phyloP scores from a whole-genome alignment of 1,284 basidiomycete genomes.

The Cutaneotrichosporon sp. region DNA sequence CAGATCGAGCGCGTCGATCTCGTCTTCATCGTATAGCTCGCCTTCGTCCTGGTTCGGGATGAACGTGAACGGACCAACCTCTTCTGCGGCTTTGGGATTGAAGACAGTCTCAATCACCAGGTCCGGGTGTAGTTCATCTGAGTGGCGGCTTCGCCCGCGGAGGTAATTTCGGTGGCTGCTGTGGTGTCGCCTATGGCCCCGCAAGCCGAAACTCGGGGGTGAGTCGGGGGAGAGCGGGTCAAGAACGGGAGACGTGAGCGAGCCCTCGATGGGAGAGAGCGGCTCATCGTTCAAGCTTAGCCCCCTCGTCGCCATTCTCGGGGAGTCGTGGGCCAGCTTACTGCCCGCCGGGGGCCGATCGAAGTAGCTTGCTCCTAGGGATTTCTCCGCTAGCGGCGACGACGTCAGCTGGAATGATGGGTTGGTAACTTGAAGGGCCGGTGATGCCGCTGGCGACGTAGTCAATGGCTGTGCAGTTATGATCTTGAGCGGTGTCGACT shows the following conservation, averaged over 20 bases:
- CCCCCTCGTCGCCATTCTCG: not conserved
- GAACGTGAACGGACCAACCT: conserved; percentile 40
- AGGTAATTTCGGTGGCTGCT: conserved; percentile 1
- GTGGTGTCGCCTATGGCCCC: conserved; percentile 2
- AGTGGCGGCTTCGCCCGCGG: not conserved
- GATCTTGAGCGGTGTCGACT: not conserved
- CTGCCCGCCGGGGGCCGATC: too few species aligned
- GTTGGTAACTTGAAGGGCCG: not conserved
- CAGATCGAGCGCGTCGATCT: too few species aligned
- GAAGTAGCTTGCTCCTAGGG: not conserved
- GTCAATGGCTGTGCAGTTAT: not conserved
- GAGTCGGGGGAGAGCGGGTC: not conserved
- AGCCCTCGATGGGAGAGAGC: not conserved
- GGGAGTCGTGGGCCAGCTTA: too few species aligned
- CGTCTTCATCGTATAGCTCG: not conserved
- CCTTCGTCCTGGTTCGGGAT: conserved; percentile 16
- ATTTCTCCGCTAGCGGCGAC: not conserved
- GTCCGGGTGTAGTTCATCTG: conserved; percentile 25
- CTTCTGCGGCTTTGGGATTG: conserved; percentile 33
- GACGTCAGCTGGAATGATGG: not conserved
- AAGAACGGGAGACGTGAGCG: not conserved
- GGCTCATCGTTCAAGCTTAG: not conserved
- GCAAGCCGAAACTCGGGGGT: too few species aligned
- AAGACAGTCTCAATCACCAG: conserved; percentile 42
- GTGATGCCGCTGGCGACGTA: not conserved